Conservation (phyloP, 1,284 basidiomycete species). For the Microbotryum saponariae region DNA sequence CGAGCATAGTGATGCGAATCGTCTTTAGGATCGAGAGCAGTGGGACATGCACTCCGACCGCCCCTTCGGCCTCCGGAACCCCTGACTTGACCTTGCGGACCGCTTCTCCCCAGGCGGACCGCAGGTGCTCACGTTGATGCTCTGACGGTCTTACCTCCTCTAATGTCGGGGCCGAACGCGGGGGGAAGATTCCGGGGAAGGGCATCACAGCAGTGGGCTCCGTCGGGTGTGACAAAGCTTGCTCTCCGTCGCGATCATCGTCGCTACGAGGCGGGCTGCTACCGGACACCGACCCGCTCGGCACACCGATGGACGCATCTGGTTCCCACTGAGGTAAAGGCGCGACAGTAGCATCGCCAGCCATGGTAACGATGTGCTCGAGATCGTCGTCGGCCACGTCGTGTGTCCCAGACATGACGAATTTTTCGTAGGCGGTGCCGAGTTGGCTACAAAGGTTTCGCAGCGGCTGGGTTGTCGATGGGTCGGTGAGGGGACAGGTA, state of each 20-base stretch:
- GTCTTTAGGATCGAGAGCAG: constrained; percentile 13
- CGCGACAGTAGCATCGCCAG: constrained; percentile 4
- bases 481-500: too few species aligned
- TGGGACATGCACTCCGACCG: constrained; percentile 12
- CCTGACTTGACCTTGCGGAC: not conserved
- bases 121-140: constrained; percentile 8
- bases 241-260: not conserved
- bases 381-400: constrained; percentile 9
- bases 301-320: not conserved
- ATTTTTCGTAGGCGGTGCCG: constrained; percentile 24
- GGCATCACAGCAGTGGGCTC: too few species aligned
- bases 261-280: constrained; percentile 11
- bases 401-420: not conserved
- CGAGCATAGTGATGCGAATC: constrained; percentile 19
- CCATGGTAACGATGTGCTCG: constrained; percentile 6
- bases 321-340: not conserved
- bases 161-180: not conserved
- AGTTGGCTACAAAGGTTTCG: constrained; percentile 10
- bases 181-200: not conserved
- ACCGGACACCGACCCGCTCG: too few species aligned
- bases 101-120: not conserved
- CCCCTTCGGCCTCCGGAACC: not conserved
- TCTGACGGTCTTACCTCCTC: not conserved
- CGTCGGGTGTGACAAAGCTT: not conserved
- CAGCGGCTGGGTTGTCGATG: not conserved